phyloP scores from a whole-genome alignment of 2,329 filamentous ascomycete genomes.

The Fusarium nygamai region DNA sequence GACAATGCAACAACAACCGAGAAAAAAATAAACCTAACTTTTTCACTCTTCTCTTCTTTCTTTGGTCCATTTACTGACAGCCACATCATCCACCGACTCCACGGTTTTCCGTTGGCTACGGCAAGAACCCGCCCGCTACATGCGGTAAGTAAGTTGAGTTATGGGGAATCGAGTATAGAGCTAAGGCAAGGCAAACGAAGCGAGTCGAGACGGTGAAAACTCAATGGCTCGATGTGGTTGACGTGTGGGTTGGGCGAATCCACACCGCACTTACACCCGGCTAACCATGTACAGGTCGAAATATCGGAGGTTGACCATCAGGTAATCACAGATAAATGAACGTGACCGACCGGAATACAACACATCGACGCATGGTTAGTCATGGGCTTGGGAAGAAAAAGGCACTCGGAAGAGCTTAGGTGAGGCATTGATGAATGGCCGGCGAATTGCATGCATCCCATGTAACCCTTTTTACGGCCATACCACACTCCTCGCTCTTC shows the following conservation, averaged over 20 bases:
- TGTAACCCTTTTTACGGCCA: conserved; percentile 24
- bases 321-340: not conserved
- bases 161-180: not conserved
- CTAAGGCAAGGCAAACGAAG: conserved; percentile 22
- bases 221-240: conserved; percentile 29
- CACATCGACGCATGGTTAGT: conserved; percentile 2
- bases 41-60: conserved; percentile 10
- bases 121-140: conserved; percentile 31
- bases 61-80: conserved; percentile 42
- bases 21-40: conserved; percentile 12
- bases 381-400: conserved; percentile 4
- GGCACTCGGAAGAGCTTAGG: not conserved
- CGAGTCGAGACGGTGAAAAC: conserved; percentile 36
- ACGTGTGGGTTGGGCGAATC: conserved; percentile 9
- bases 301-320: not conserved
- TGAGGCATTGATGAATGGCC: conserved; percentile 21
- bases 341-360: conserved; percentile 16
- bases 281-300: not conserved
- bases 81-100: conserved; percentile 42
- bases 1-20: conserved; percentile 8
- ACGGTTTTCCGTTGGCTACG: conserved; percentile 33
- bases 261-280: conserved; percentile 27
- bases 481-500: conserved; percentile 6
- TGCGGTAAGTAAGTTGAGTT: not conserved
- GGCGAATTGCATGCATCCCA: conserved; percentile 4